phyloP scores from a whole-genome alignment of 331 rosid genomes.

The Quercus tomentella region DNA sequence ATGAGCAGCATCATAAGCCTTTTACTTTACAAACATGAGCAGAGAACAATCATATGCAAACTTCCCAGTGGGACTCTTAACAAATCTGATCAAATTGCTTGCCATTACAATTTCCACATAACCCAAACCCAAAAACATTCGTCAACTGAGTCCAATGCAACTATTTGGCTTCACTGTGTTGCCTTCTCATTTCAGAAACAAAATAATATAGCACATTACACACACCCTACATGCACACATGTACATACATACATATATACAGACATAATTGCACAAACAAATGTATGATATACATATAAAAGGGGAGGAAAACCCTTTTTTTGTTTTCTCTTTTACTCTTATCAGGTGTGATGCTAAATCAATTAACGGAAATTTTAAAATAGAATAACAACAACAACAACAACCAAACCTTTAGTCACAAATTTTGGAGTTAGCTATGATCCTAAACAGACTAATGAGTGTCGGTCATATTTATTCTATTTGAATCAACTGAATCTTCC shows the following conservation, averaged over 20 bases:
- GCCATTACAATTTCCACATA: not conserved
- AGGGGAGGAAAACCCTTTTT: too few relatives aligned
- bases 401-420: too few relatives aligned
- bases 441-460: too few relatives aligned
- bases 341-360: too few relatives aligned
- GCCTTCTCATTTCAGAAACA: not conserved
- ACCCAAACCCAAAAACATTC: not conserved
- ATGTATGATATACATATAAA: too few relatives aligned
- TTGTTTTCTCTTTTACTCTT: too few relatives aligned
- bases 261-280: too few relatives aligned
- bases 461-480: too few relatives aligned
- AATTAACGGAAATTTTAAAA: too few relatives aligned
- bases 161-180: not conserved
- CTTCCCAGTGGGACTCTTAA: not conserved
- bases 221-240: not conserved
- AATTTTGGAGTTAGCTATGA: too few relatives aligned
- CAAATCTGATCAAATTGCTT: not conserved
- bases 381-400: too few relatives aligned
- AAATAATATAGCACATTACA: not conserved
- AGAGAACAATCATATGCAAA: not conserved
- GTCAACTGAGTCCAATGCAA: not conserved
- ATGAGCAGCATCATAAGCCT: slow-evolving; percentile 11
- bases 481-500: too few relatives aligned
- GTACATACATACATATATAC: not conserved
- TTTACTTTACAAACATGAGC: not conserved